Percentiles rank a stretch among this genome's conserved stretches.
These are phyloP conservation scores for Ceratobasidium papillatum DNA, from an alignment of 1,284 basidiomycete species.

Conservation along the genomic window DNA sequence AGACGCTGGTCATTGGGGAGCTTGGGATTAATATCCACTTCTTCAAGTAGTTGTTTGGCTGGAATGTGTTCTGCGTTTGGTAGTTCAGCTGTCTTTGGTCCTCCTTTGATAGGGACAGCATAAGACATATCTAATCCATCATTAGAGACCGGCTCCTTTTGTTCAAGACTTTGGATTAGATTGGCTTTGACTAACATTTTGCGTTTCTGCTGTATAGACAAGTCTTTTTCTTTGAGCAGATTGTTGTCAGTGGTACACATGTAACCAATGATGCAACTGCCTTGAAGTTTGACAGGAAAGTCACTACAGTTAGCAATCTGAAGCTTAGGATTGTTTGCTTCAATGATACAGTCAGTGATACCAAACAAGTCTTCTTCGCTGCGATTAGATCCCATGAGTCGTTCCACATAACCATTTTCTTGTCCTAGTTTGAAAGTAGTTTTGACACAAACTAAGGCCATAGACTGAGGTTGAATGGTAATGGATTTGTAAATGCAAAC, in stretches of 20 bases:
- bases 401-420: background rate
- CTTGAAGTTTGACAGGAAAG: constrained; percentile 42
- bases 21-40: constrained; percentile 27
- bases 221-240: background rate
- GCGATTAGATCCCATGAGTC: background rate
- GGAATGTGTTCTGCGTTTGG: constrained; percentile 39
- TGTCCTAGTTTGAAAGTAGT: background rate
- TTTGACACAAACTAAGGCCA: background rate
- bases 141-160: background rate
- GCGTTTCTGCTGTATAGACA: background rate
- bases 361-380: constrained; percentile 45
- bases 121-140: background rate
- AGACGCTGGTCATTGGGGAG: constrained; percentile 18
- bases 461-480: background rate
- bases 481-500: background rate
- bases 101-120: constrained; percentile 28
- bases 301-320: constrained; percentile 48
- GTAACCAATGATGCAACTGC: constrained; percentile 45
- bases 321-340: constrained; percentile 40
- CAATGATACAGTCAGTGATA: constrained; percentile 45
- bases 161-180: constrained; percentile 41
- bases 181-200: background rate
- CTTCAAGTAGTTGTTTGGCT: constrained; percentile 32
- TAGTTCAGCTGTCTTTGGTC: constrained; percentile 47
- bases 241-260: constrained; percentile 40